phyloP scores from a whole-genome alignment of 23 red algal genomes.

The Gracilaria domingensis region DNA sequence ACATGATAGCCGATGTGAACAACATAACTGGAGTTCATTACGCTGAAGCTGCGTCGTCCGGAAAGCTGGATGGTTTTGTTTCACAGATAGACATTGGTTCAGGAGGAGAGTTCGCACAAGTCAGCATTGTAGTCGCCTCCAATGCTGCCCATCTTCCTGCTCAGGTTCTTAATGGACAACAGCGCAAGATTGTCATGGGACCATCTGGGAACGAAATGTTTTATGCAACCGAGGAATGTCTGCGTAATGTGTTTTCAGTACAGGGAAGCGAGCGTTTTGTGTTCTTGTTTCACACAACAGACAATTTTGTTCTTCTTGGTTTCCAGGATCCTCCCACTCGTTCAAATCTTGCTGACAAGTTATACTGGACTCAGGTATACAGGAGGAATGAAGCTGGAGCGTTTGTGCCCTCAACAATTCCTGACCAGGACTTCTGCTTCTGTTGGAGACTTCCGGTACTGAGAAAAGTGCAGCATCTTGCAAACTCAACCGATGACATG shows the following conservation, averaged over 20 bases:
- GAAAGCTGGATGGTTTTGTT: conserved; percentile 51
- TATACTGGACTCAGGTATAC: conserved; percentile 61
- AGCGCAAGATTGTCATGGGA: conserved; percentile 54
- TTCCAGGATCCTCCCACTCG: conserved; percentile 68
- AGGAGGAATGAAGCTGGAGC: conserved; percentile 29
- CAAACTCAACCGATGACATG: conserved; percentile 46
- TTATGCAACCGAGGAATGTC: conserved; percentile 49
- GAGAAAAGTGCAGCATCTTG: conserved; percentile 32
- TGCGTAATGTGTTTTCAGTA: conserved; percentile 30
- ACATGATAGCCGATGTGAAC: conserved; percentile 50
- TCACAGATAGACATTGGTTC: conserved; percentile 23
- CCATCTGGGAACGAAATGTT: conserved; percentile 62
- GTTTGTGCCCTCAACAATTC: conserved; percentile 16
- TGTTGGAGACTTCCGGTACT: conserved; percentile 67
- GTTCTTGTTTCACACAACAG: conserved; percentile 46
- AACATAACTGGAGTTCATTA: conserved; percentile 21
- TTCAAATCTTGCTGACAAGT: conserved; percentile 46
- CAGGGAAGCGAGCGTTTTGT: conserved; percentile 21
- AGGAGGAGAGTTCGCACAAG: conserved; percentile 37
- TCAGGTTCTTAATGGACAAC: conserved; percentile 46
- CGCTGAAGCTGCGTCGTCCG: conserved; percentile 29
- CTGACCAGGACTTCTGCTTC: conserved; percentile 53
- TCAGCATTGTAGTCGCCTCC: conserved; percentile 58
- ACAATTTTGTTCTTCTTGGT: conserved; percentile 63
- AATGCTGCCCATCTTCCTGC: conserved; percentile 54